Evolutionary conservation across 2,329 filamentous ascomycete species (phyloP).

Genomic region (Chaetomium olivaceum): DNA sequence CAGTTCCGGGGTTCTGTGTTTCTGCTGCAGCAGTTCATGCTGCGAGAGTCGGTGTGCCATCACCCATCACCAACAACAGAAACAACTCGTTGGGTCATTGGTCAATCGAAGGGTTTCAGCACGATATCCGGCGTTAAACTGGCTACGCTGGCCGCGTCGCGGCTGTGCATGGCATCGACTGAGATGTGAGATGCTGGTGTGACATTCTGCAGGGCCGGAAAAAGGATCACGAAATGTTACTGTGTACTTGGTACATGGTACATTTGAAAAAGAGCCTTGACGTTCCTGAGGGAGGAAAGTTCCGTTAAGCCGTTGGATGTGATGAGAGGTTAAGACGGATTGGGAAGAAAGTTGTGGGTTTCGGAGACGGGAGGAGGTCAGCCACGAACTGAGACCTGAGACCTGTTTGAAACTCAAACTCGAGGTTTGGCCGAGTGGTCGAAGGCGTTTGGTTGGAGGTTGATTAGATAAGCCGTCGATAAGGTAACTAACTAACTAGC

Average conservation of each 20-base stretch:
- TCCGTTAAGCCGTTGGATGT: not conserved
- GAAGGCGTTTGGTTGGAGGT: no score
- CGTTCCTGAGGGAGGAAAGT: not conserved
- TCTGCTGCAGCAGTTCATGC: not conserved
- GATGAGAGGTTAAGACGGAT: not conserved
- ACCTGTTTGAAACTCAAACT: not conserved
- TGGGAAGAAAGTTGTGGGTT: not conserved
- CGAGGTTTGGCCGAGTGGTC: no score
- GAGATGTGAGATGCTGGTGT: not conserved
- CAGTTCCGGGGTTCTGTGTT: not conserved
- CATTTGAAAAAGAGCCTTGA: not conserved
- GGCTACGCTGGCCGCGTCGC: constrained; percentile 1
- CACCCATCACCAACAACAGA: not conserved
- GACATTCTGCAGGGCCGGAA: not conserved
- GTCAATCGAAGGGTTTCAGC: not conserved
- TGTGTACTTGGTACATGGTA: no score
- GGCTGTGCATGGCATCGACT: not conserved
- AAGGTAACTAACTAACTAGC: no score
- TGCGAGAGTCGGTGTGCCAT: constrained; percentile 5
- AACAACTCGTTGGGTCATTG: constrained; percentile 1
- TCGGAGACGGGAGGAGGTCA: not conserved
- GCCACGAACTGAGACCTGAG: not conserved
- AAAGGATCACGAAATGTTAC: not conserved
- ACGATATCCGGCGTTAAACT: not conserved
- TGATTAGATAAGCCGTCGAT: no score